Evolutionary conservation across 2,329 filamentous ascomycete genomes (phyloP), one percentile per base, ranked within the genome.

Genomic region (Rhinocladiella similis): DNA sequence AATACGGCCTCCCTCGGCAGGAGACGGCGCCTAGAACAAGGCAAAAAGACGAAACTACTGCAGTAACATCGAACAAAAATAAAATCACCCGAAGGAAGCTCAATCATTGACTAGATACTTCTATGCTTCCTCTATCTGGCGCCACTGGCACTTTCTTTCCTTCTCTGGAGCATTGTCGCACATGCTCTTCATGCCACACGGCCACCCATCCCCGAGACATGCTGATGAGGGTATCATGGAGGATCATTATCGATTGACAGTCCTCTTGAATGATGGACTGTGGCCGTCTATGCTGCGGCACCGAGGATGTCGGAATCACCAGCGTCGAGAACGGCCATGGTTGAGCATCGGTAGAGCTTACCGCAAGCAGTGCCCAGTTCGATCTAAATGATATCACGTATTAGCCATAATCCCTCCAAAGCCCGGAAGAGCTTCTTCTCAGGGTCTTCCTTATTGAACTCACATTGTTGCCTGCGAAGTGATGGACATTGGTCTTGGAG

Each of bases 391-490:
- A 48, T 33, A 47, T 16, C 47, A 16, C 47, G 43, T 48, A 57
- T 66, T 61, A 67, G 64, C 63, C 56, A 43, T 69, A 77, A 79
- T 87, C 90, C 91, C 91, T 95, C 91, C 90, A 89, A 94, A 94
- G 90, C 85, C 87, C 80, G 69, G 51, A 70, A 64, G 82, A 86
- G 89, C 91, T 91, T 93, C 86, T 92, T 96, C 91, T 87, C 89
- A 90, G 90, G 91, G 90, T 79, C 81, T 79, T 73, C 69, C 74
- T 78, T 52, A 3, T 47, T 59, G 39, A 47, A 91, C 93, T 88
- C 88, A 97, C 93, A 86, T 97, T 97, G 88, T 95, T 96, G 73
- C 94, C 94, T 69, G 84, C 84, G 83, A 97, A 97, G 85, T 99
- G 94, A 85, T 97, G 93, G 72, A 97, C 93, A 66, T 89, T 87